Evolutionary conservation across 495 filamentous ascomycete species (phyloP).

Genomic region (Hypoxylon fragiforme): DNA sequence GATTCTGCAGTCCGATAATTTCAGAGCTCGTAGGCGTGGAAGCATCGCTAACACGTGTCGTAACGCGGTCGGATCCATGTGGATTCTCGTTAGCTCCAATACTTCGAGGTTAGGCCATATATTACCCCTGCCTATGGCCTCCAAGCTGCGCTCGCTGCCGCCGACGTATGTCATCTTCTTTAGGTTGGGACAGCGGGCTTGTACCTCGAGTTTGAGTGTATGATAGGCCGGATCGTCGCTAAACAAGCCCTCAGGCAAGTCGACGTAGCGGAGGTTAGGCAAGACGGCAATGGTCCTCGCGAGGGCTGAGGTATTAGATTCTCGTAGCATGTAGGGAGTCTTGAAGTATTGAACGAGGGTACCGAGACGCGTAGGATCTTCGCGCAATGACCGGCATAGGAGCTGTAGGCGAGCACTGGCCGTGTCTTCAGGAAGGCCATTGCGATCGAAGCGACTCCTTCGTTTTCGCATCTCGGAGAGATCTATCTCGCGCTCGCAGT

Average conservation of each 20-base stretch:
- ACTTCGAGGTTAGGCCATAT: constrained; percentile 81
- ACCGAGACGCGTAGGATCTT: constrained; percentile 65
- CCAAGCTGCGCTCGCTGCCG: constrained; percentile 79
- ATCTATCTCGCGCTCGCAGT: constrained; percentile 83
- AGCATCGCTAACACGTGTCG: constrained; percentile 72
- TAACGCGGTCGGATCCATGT: constrained; percentile 71
- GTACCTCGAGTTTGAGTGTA: constrained; percentile 78
- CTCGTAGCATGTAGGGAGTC: constrained; percentile 94
- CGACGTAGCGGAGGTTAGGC: constrained; percentile 86
- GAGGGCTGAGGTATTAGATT: constrained; percentile 80
- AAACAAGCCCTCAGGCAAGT: constrained; percentile 86
- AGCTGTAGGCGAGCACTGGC: constrained; percentile 74
- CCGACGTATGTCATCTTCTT: constrained; percentile 83
- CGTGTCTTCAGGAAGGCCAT: constrained; percentile 76
- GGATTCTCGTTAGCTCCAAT: constrained; percentile 71
- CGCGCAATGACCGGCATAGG: constrained; percentile 78
- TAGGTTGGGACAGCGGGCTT: constrained; percentile 78
- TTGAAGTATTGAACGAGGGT: constrained; percentile 74
- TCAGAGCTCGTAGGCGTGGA: constrained; percentile 68
- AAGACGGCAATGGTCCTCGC: constrained; percentile 83
- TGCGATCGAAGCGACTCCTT: constrained; percentile 72
- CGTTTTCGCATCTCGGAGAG: constrained; percentile 76
- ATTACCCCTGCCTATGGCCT: constrained; percentile 62
- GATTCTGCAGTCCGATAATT: constrained; percentile 65
- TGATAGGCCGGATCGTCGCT: constrained; percentile 74